These are phyloP conservation scores for Gossypium bickii DNA, from an alignment of 345 rosid species.

Conservation along the genomic window DNA sequence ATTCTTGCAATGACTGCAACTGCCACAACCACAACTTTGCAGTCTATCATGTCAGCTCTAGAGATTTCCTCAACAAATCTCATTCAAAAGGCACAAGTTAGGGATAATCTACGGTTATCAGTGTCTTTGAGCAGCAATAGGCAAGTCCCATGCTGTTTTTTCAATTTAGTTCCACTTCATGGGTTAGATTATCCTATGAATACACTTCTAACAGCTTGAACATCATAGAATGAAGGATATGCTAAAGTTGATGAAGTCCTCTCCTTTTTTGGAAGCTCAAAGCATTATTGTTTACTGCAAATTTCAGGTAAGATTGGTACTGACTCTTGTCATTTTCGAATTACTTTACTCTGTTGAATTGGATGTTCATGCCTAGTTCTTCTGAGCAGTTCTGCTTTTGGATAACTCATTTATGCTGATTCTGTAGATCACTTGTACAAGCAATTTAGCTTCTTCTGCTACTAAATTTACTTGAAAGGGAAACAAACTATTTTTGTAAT, in stretches of 20 bases:
- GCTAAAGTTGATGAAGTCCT: slow-evolving; percentile 58
- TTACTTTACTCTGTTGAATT: neutral
- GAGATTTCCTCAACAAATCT: slow-evolving; percentile 82
- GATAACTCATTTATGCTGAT: neutral
- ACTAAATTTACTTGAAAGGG: neutral
- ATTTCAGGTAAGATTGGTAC: slow-evolving; percentile 61
- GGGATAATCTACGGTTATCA: slow-evolving; percentile 75
- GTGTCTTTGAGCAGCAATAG: slow-evolving; percentile 74
- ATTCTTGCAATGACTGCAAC: slow-evolving; percentile 99
- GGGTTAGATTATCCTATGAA: slow-evolving; percentile 8
- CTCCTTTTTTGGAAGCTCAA: slow-evolving; percentile 52
- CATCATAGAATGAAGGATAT: slow-evolving; percentile 77
- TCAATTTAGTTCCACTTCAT: slow-evolving; percentile 7
- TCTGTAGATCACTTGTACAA: neutral
- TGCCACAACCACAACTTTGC: slow-evolving; percentile 65
- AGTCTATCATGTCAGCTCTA: slow-evolving; percentile 77
- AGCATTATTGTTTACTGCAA: slow-evolving; percentile 95
- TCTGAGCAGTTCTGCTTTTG: neutral
- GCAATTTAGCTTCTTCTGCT: slow-evolving; percentile 8
- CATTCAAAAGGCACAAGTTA: slow-evolving; percentile 56
- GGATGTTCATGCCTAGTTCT: slow-evolving; percentile 4
- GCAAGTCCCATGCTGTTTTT: slow-evolving; percentile 35
- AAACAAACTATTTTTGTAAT: neutral
- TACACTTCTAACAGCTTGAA: slow-evolving; percentile 16
- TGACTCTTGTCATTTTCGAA: neutral